Evolutionary conservation across 768 basidiomycete genomes (phyloP).

Genomic region (Boletus subcaerulescens): DNA sequence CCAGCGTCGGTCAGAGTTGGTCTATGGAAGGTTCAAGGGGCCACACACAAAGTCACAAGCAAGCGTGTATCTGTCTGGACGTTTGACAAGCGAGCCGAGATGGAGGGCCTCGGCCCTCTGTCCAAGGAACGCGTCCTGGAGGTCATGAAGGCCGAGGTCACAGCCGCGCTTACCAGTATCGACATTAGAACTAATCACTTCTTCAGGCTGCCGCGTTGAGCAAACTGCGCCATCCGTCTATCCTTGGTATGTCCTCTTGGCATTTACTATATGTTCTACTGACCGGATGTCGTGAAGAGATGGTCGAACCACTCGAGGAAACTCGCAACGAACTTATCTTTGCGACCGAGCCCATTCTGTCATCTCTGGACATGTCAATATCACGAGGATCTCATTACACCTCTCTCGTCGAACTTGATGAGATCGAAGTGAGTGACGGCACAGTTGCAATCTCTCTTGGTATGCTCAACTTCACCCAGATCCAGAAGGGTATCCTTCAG

Average conservation of each 20-base stretch:
- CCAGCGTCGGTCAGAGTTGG: conserved; percentile 61
- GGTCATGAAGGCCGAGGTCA: conserved; percentile 86
- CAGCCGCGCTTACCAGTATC: conserved; percentile 16
- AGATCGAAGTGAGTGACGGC: conserved; percentile 73
- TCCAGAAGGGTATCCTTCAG: conserved; percentile 95
- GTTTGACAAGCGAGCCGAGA: conserved; percentile 80
- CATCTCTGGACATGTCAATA: conserved; percentile 77
- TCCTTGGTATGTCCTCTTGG: conserved; percentile 59
- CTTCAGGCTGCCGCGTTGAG: conserved; percentile 77
- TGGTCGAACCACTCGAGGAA: conserved; percentile 97
- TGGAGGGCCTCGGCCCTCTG: conserved; percentile 61
- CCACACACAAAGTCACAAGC: conserved; percentile 82
- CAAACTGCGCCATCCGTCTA: conserved; percentile 86
- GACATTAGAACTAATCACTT: conserved; percentile 7
- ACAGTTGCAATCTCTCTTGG: background rate
- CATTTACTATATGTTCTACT: background rate
- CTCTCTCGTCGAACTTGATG: conserved; percentile 81
- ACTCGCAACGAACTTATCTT: conserved; percentile 86
- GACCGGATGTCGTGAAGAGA: conserved; percentile 51
- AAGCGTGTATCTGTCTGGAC: conserved; percentile 94
- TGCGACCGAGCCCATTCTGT: conserved; percentile 87
- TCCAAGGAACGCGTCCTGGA: conserved; percentile 78
- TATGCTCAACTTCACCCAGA: conserved; percentile 42
- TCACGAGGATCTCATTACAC: conserved; percentile 55
- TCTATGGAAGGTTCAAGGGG: conserved; percentile 85